phyloP scores from a whole-genome alignment of 352 stramenopile genomes.

The Achlya hypogyna region DNA sequence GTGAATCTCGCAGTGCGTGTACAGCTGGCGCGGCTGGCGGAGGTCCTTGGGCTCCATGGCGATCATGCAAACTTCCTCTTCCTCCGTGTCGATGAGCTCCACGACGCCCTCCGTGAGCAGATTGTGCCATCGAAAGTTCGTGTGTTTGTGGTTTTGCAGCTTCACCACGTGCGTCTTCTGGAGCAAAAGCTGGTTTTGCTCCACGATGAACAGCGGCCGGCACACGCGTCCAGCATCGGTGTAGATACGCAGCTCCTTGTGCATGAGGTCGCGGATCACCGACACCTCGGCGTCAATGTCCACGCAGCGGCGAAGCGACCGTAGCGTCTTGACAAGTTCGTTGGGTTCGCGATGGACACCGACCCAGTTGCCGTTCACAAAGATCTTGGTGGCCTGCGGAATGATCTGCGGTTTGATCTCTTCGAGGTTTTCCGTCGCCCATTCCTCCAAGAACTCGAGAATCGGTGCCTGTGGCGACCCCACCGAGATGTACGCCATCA shows the following conservation, averaged over 20 bases:
- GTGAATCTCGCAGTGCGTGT: conserved; percentile 99
- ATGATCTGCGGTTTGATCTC: conserved; percentile 97
- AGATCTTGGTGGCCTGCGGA: conserved; percentile 98
- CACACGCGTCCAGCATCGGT: conserved; percentile 98
- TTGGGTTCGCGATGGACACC: conserved; percentile 97
- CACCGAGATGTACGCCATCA: conserved; percentile 98
- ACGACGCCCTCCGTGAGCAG: conserved; percentile 91
- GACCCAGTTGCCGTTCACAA: conserved; percentile 99
- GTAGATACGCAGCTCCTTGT: conserved; percentile 98
- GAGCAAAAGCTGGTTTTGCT: conserved; percentile 92
- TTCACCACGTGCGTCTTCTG: conserved; percentile 97
- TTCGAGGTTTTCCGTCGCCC: conserved; percentile 96
- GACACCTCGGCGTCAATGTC: conserved; percentile 98
- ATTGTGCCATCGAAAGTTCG: conserved; percentile 83
- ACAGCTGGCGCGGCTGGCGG: conserved; percentile 85
- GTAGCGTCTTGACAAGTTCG: conserved; percentile 92
- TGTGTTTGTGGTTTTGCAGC: conserved; percentile 87
- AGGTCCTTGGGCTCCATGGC: conserved; percentile 97
- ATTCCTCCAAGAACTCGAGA: conserved; percentile 98
- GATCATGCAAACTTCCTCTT: conserved; percentile 99
- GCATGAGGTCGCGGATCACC: conserved; percentile 97
- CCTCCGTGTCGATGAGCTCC: conserved; percentile 98
- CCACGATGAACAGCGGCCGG: conserved; percentile 98
- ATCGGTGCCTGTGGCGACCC: conserved; percentile 91
- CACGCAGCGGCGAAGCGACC: conserved; percentile 90